Percentiles rank a stretch among this genome's conserved stretches.
Conservation (phyloP, 306 rosid species). For the Comarum palustre region DNA sequence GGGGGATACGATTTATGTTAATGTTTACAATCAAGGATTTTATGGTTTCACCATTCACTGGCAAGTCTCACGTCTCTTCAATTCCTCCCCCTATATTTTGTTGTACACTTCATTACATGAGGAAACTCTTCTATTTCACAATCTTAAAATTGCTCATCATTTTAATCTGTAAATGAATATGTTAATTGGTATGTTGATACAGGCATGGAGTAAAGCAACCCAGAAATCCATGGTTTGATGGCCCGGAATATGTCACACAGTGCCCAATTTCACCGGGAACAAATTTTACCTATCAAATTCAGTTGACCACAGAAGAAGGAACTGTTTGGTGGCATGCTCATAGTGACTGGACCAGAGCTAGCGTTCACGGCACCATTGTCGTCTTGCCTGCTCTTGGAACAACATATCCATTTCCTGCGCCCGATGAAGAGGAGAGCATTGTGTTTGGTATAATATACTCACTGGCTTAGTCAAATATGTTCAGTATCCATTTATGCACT, state of each 20-base stretch:
- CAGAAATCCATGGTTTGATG: constrained; percentile 3
- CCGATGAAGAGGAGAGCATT: constrained; percentile 12
- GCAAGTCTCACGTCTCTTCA: background rate
- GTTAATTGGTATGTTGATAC: background rate
- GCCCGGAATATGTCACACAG: background rate
- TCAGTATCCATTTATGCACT: background rate
- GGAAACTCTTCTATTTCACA: background rate
- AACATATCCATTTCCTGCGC: constrained; percentile 7
- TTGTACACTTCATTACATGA: background rate
- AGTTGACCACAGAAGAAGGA: background rate
- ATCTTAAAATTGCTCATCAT: background rate
- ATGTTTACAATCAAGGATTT: background rate
- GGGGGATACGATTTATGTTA: background rate
- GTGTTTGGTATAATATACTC: constrained; percentile 5
- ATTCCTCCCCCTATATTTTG: background rate
- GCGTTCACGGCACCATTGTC: constrained; percentile 20
- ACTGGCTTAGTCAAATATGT: background rate
- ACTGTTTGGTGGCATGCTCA: background rate
- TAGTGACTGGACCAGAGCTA: constrained; percentile 6
- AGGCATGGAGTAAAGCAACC: constrained; percentile 10
- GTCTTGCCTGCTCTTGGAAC: background rate
- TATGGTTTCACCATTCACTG: constrained; percentile 6
- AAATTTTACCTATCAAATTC: constrained; percentile 4
- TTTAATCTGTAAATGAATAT: background rate
- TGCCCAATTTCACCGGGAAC: background rate